Evolutionary conservation across 1,284 basidiomycete species (phyloP).

Genomic region (Rhodotorula mucilaginosa): DNA sequence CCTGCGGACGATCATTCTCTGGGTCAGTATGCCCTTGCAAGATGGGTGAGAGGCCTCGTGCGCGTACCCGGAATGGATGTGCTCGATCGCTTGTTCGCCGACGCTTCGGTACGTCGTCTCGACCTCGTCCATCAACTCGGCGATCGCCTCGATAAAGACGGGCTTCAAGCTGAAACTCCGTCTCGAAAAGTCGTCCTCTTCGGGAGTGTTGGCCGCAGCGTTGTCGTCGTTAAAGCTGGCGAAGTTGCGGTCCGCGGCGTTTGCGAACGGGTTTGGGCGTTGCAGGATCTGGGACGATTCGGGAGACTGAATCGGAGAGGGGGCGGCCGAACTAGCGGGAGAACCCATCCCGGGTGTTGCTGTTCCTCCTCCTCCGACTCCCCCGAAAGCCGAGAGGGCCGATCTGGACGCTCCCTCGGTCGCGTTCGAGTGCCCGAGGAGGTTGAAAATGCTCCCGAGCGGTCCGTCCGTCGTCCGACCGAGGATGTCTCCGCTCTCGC

Average conservation of each 20-base stretch:
- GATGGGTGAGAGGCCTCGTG: background rate
- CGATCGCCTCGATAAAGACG: conserved; percentile 52
- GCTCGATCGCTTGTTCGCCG: conserved; percentile 89
- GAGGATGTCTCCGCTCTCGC: conserved; percentile 10
- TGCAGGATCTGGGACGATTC: conserved; percentile 24
- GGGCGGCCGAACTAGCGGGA: conserved; percentile 1
- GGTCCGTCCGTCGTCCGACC: conserved; percentile 16
- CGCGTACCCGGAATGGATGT: conserved; percentile 90
- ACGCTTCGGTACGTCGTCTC: conserved; percentile 95
- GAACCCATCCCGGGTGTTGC: background rate
- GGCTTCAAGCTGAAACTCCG: conserved; percentile 46
- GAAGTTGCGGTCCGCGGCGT: background rate
- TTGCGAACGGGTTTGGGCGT: conserved; percentile 13
- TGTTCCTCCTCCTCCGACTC: background rate
- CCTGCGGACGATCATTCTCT: conserved; percentile 52
- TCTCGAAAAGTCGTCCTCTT: conserved; percentile 41
- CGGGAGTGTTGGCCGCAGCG: background rate
- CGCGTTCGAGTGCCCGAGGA: conserved; percentile 36
- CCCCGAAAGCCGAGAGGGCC: background rate
- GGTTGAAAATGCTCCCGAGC: conserved; percentile 36
- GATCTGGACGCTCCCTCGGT: background rate
- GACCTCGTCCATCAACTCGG: conserved; percentile 84
- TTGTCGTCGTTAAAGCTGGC: background rate
- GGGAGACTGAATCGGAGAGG: conserved; percentile 13
- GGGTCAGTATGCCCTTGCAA: too few species aligned